phyloP scores from a whole-genome alignment of 805 yeast species.

The Candida manassasensis region DNA sequence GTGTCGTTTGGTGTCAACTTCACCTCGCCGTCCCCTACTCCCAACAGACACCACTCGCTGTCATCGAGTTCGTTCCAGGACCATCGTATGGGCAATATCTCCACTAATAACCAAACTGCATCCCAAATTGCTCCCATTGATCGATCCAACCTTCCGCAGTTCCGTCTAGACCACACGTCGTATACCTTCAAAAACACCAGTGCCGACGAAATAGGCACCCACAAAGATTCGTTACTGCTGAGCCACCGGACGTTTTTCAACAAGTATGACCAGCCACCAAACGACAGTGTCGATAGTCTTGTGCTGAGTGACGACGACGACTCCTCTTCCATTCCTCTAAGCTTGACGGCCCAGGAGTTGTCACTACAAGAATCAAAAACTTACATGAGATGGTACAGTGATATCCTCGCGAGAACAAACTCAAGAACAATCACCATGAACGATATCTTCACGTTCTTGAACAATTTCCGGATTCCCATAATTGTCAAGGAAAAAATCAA shows the following conservation, averaged over 20 bases:
- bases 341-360: slow-evolving; percentile 62
- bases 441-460: slow-evolving; percentile 76
- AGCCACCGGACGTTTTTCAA: slow-evolving; percentile 1
- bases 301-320: slow-evolving; percentile 15
- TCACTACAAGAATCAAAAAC: slow-evolving; percentile 77
- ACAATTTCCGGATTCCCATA: slow-evolving; percentile 65
- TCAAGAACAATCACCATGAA: slow-evolving; percentile 60
- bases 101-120: no score
- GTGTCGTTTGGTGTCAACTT: slow-evolving; percentile 10
- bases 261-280: slow-evolving; percentile 1
- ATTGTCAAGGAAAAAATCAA: slow-evolving; percentile 46
- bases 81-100: no score
- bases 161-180: neutral
- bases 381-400: slow-evolving; percentile 91
- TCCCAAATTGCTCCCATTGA: no score
- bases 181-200: slow-evolving; percentile 10
- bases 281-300: slow-evolving; percentile 5
- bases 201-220: slow-evolving; percentile 8
- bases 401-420: slow-evolving; percentile 67
- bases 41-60: neutral
- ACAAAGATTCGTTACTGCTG: neutral
- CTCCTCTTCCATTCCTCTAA: slow-evolving; percentile 51
- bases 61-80: no score
- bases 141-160: neutral
- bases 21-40: slow-evolving; percentile 1